Evolutionary conservation across 2,329 filamentous ascomycete species (phyloP), one percentile per base, ranked within the genome.

Genomic region (Ceratocystis eucalypticola): DNA sequence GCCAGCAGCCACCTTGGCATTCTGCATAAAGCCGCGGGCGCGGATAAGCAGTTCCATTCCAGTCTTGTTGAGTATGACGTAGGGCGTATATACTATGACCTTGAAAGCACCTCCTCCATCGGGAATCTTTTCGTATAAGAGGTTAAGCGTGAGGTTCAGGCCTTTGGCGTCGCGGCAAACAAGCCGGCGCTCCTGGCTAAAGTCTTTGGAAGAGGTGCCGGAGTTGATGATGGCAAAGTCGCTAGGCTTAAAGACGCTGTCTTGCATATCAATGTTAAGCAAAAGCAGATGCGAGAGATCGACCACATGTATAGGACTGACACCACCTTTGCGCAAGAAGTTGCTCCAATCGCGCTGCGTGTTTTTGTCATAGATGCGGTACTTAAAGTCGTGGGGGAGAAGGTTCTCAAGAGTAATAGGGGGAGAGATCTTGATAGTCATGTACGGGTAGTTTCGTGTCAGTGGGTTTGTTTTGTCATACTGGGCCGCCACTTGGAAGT

Each of bases 291-390:
- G 95, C 0, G 93, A 96, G 22, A 99, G 80, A 76, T 99, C 93
- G 20, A 97, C 93, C 8, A 97, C 92, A 74, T 99, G 94, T 0
- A 99, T 92, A 0, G 95, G 95, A 74, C 94, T 99, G 66, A 97
- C 88, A 15, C 95, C 95, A 30, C 95, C 94, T 75, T 96, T 97
- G 67, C 94, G 86, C 61, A 99, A 78, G 77, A 99, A 99, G 74
- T 99, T 99, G 3, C 91, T 95, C 94, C 94, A 99, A 74, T 99
- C 94, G 74, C 95, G 96, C 80, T 93, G 95, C 0, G 92, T 96
- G 74, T 96, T 95, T 78, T 95, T 96, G 78, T 99, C 94, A 73
- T 97, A 99, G 66, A 99, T 97, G 66, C 93, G 86, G 75, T 99
- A 99, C 76, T 99, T 97, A 84, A 99, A 99, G 76, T 99, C 94